Evolutionary conservation across 1,284 basidiomycete species (phyloP).

Genomic region (Trichosporon ovoides): DNA sequence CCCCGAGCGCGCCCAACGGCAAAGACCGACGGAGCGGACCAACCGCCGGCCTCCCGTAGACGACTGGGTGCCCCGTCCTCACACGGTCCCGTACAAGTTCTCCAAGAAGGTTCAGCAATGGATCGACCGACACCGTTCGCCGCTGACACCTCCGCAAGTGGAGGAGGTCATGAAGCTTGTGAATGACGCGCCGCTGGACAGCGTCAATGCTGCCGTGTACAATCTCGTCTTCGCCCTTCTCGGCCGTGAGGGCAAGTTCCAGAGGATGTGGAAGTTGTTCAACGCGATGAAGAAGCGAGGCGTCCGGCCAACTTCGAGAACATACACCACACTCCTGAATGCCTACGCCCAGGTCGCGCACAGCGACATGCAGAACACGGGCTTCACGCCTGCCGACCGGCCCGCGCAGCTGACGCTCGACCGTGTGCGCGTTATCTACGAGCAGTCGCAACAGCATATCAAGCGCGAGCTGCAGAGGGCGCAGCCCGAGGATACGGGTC

Average conservation of each 20-base stretch:
- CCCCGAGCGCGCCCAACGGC: too few relatives aligned
- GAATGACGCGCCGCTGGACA: slow-evolving; percentile 19
- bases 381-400: slow-evolving; percentile 12
- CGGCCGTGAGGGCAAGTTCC: slow-evolving; percentile 34
- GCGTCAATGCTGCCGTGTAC: slow-evolving; percentile 41
- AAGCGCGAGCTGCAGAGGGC: neutral
- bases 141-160: slow-evolving; percentile 20
- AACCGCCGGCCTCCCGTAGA: too few relatives aligned
- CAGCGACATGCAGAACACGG: slow-evolving; percentile 5
- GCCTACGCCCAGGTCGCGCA: slow-evolving; percentile 37
- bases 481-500: neutral
- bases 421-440: slow-evolving; percentile 36
- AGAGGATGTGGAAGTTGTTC: slow-evolving; percentile 39
- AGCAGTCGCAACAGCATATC: slow-evolving; percentile 36
- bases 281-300: slow-evolving; percentile 49
- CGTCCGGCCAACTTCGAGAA: slow-evolving; percentile 37
- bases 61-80: too few relatives aligned
- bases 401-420: slow-evolving; percentile 30
- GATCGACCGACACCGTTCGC: slow-evolving; percentile 22
- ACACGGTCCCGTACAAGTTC: slow-evolving; percentile 3
- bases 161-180: slow-evolving; percentile 32
- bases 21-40: too few relatives aligned
- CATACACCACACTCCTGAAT: slow-evolving; percentile 43
- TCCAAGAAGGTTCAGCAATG: slow-evolving; percentile 20
- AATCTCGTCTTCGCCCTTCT: slow-evolving; percentile 38